Percentiles rank a stretch among this genome's conserved stretches.
These are phyloP conservation scores for Graphilbum fragrans DNA, from an alignment of 2,329 filamentous ascomycete genomes.

Conservation along the genomic window DNA sequence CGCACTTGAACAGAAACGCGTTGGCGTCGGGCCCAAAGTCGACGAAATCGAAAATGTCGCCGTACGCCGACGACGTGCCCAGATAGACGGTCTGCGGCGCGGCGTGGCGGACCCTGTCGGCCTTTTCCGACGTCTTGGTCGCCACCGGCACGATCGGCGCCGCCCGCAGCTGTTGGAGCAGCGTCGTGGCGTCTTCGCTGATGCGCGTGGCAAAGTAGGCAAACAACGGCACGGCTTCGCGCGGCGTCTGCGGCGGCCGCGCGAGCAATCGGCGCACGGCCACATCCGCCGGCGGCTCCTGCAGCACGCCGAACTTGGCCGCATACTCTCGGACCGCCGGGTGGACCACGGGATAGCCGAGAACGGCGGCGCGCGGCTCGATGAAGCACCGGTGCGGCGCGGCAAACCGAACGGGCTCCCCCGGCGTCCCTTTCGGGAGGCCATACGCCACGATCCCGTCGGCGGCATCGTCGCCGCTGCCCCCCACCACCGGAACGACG, in stretches of 20 bases:
- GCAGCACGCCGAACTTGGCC: constrained; percentile 71
- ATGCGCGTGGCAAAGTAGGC: constrained; percentile 72
- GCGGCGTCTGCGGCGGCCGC: constrained; percentile 55
- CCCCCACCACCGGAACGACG: not conserved
- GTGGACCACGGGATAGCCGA: constrained; percentile 71
- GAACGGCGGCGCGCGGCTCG: constrained; percentile 60
- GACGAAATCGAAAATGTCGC: constrained; percentile 92
- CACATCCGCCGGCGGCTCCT: constrained; percentile 65
- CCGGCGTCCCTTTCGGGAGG: not conserved
- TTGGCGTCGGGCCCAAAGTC: constrained; percentile 86
- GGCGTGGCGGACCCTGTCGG: constrained; percentile 28
- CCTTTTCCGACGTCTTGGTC: not conserved
- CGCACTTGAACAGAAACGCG: constrained; percentile 74
- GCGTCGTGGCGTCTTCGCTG: constrained; percentile 54
- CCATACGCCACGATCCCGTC: no score
- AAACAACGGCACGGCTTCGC: constrained; percentile 62
- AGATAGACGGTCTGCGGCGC: constrained; percentile 69
- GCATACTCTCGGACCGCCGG: constrained; percentile 71
- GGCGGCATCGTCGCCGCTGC: not conserved
- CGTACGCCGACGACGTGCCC: constrained; percentile 57
- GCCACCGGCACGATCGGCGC: constrained; percentile 63
- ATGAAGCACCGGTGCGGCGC: constrained; percentile 53
- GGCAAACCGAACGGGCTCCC: not conserved
- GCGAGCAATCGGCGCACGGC: constrained; percentile 64
- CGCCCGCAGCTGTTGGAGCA: constrained; percentile 47